A percentile compares a stretch with the other conserved stretches of the same genome.
Evolutionary conservation across 1,284 basidiomycete species (phyloP).

Genomic region (Kwoniella shivajii): DNA sequence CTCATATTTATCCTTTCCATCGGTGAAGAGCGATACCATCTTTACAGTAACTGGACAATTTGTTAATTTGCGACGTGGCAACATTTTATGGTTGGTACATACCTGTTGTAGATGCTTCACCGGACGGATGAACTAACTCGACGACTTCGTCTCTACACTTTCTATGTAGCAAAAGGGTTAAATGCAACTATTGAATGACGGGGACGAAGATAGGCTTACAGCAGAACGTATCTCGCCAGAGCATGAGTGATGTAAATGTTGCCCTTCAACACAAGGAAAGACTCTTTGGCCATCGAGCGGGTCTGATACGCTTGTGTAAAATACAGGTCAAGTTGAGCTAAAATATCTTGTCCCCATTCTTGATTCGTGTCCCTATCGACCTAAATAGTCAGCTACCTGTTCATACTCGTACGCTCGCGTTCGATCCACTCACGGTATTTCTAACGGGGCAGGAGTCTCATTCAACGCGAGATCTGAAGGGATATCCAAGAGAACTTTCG

Average conservation of each 20-base stretch:
- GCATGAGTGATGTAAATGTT: constrained; percentile 10
- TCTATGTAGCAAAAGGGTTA: not conserved
- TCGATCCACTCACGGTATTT: constrained; percentile 1
- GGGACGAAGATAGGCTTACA: not conserved
- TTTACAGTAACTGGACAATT: not conserved
- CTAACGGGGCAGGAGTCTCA: not conserved
- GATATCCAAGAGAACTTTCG: not conserved
- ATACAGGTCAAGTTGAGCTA: constrained; percentile 7
- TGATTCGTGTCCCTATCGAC: constrained; percentile 2
- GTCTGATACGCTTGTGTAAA: constrained; percentile 2
- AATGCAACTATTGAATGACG: not conserved
- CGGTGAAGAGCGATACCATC: not conserved
- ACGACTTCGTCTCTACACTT: constrained; percentile 10
- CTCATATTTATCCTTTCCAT: constrained; percentile 4
- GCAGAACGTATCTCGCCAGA: constrained; percentile 5
- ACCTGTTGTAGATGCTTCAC: not conserved
- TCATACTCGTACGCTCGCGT: too few species aligned
- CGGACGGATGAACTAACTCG: not conserved
- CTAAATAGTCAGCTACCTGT: not conserved
- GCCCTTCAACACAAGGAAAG: constrained; percentile 8
- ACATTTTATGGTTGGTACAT: not conserved
- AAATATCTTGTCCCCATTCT: constrained; percentile 10
- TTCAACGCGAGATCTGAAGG: not conserved
- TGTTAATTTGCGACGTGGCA: not conserved
- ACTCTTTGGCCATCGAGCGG: constrained; percentile 2